Percentiles rank a stretch among this genome's conserved stretches.
These are phyloP conservation scores for Cyberlindnera subsufficiens DNA, from an alignment of 805 yeast genomes.

Conservation along the genomic window DNA sequence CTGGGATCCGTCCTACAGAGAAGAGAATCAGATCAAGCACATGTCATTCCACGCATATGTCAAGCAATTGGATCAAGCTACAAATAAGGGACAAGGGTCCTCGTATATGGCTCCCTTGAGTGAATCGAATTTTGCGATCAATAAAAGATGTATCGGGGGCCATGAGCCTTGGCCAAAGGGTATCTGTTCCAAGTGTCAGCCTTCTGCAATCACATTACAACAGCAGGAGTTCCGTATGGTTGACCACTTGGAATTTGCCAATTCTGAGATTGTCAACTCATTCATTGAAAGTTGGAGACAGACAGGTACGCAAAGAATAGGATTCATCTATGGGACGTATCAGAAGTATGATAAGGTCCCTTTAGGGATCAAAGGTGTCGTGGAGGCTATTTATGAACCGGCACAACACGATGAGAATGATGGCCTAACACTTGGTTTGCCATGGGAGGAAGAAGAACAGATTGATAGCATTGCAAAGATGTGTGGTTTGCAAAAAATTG, in stretches of 20 bases:
- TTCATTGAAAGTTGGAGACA: conserved; percentile 92
- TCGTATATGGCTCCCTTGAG: conserved; percentile 79
- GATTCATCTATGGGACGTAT: conserved; percentile 78
- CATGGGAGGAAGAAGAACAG: conserved; percentile 44
- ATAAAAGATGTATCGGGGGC: conserved; percentile 63
- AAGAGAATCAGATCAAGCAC: conserved; percentile 77
- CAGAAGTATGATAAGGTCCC: conserved; percentile 79
- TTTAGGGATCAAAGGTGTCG: conserved; percentile 88
- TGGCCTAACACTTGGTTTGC: conserved; percentile 62
- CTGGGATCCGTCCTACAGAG: conserved; percentile 77
- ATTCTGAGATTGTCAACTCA: conserved; percentile 63
- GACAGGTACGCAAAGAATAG: conserved; percentile 83
- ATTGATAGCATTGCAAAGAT: conserved; percentile 48
- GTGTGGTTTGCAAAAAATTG: conserved; percentile 68
- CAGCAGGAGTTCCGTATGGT: conserved; percentile 92
- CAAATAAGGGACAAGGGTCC: conserved; percentile 48
- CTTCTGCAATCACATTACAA: conserved; percentile 88
- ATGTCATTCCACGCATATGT: conserved; percentile 80
- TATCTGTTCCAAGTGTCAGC: conserved; percentile 94
- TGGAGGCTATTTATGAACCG: conserved; percentile 91
- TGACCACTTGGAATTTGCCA: conserved; percentile 91
- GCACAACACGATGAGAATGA: conserved; percentile 84
- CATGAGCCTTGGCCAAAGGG: conserved; percentile 95
- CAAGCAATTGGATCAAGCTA: conserved; percentile 60
- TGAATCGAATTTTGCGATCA: conserved; percentile 63